These are phyloP conservation scores for Solanum sparsipilum DNA, from an alignment of 257 asterid species.

Conservation along the genomic window DNA sequence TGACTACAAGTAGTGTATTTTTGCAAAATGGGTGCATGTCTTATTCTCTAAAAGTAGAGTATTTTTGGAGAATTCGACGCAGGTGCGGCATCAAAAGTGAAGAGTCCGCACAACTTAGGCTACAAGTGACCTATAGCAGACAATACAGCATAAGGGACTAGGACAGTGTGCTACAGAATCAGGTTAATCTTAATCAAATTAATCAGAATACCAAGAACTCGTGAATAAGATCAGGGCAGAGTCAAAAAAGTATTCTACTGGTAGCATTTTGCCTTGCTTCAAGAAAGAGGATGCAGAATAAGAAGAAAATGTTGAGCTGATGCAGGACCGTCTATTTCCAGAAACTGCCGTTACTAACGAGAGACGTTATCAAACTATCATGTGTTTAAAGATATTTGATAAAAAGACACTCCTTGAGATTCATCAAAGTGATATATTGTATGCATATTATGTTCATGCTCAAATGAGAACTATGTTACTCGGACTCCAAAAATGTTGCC, in stretches of 20 bases:
- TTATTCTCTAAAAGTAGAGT: background rate
- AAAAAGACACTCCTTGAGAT: background rate
- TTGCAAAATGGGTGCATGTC: background rate
- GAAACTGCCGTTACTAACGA: background rate
- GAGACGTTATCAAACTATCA: background rate
- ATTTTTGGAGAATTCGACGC: background rate
- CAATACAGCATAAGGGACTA: background rate
- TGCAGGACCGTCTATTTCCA: background rate
- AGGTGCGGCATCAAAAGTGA: background rate
- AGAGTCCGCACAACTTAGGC: background rate
- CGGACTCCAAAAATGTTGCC: background rate
- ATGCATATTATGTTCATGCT: background rate
- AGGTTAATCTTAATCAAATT: background rate
- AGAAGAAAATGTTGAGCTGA: background rate
- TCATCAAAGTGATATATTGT: background rate
- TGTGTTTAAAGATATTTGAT: background rate
- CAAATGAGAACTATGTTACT: background rate
- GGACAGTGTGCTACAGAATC: background rate
- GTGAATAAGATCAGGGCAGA: background rate
- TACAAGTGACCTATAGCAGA: background rate
- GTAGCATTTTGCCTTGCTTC: background rate
- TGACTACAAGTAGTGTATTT: too few species aligned
- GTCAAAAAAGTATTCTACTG: background rate
- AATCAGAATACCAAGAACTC: background rate
- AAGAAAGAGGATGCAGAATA: background rate